Percentiles rank a stretch among this genome's conserved stretches.
phyloP scores from a whole-genome alignment of 2,329 filamentous ascomycete genomes.

The Colletotrichum theobromicola region DNA sequence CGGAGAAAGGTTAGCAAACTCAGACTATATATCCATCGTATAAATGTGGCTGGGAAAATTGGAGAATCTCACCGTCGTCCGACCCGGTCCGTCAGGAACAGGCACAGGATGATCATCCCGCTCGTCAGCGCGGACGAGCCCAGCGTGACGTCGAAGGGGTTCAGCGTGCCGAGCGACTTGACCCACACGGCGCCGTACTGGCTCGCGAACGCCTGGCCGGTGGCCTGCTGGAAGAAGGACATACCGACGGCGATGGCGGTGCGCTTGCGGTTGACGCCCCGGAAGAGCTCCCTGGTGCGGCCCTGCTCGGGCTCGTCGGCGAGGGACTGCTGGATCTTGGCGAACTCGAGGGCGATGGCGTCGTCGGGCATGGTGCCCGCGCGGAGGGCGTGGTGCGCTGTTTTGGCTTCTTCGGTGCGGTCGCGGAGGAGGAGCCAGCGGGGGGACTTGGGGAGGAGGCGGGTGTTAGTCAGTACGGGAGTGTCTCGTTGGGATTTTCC shows the following conservation, averaged over 20 bases:
- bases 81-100: slow-evolving; percentile 6
- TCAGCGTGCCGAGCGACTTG: slow-evolving; percentile 31
- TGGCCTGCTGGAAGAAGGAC: slow-evolving; percentile 26
- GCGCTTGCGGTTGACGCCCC: slow-evolving; percentile 28
- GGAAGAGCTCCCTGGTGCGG: slow-evolving; percentile 29
- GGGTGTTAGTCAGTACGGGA: not conserved
- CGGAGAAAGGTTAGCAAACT: not conserved
- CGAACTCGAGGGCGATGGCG: slow-evolving; percentile 27
- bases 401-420: slow-evolving; percentile 32
- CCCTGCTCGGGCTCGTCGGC: slow-evolving; percentile 15
- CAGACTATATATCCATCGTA: too few relatives aligned
- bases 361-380: slow-evolving; percentile 25
- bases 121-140: not conserved
- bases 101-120: not conserved
- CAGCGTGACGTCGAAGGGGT: slow-evolving; percentile 30
- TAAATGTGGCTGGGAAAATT: too few relatives aligned
- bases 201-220: slow-evolving; percentile 24
- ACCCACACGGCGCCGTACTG: slow-evolving; percentile 30
- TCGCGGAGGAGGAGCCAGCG: slow-evolving; percentile 33
- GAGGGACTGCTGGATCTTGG: slow-evolving; percentile 7
- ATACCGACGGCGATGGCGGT: slow-evolving; percentile 28
- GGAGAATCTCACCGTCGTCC: slow-evolving; percentile 6
- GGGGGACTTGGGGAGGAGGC: slow-evolving; percentile 24
- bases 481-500: not conserved
- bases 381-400: slow-evolving; percentile 27